These are phyloP conservation scores for Aspergillus flavus DNA, from an alignment of 2,329 filamentous ascomycete genomes.

Conservation along the genomic window DNA sequence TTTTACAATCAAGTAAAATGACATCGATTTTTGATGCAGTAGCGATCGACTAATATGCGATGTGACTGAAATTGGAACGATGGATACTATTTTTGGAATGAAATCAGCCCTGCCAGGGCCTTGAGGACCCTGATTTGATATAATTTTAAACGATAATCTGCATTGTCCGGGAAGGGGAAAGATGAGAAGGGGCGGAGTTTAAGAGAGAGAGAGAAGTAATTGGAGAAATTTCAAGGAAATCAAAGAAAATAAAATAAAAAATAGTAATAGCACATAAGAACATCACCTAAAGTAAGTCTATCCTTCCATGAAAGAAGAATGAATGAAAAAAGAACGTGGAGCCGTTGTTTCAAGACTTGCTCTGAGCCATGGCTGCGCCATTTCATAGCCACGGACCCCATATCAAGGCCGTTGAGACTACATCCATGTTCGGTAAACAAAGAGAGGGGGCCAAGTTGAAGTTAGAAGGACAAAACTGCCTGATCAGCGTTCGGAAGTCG, in stretches of 20 bases:
- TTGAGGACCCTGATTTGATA: neutral
- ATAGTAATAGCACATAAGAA: neutral
- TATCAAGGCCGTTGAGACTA: neutral
- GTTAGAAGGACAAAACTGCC: slow-evolving; percentile 12
- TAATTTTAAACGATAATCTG: slow-evolving; percentile 2
- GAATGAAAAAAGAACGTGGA: slow-evolving; percentile 8
- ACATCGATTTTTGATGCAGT: neutral
- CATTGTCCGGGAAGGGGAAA: neutral
- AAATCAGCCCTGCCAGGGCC: slow-evolving; percentile 16
- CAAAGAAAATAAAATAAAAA: too few relatives aligned
- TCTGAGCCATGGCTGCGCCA: slow-evolving; percentile 25
- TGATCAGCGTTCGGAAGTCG: slow-evolving; percentile 12
- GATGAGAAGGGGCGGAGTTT: neutral
- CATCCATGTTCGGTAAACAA: slow-evolving; percentile 8
- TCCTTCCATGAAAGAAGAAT: neutral
- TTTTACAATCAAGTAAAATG: neutral
- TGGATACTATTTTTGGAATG: slow-evolving; percentile 2
- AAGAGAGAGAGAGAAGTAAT: neutral
- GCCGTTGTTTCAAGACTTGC: slow-evolving; percentile 18
- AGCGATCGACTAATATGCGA: neutral
- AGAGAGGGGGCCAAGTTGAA: slow-evolving; percentile 14
- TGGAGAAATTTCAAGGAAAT: too few relatives aligned
- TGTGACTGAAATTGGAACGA: neutral
- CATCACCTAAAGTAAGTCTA: neutral
- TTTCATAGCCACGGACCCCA: slow-evolving; percentile 23